A percentile compares a stretch with the other conserved stretches of the same genome.
Conservation (phyloP, 331 rosid genomes). For the Prunus yedoensis region DNA sequence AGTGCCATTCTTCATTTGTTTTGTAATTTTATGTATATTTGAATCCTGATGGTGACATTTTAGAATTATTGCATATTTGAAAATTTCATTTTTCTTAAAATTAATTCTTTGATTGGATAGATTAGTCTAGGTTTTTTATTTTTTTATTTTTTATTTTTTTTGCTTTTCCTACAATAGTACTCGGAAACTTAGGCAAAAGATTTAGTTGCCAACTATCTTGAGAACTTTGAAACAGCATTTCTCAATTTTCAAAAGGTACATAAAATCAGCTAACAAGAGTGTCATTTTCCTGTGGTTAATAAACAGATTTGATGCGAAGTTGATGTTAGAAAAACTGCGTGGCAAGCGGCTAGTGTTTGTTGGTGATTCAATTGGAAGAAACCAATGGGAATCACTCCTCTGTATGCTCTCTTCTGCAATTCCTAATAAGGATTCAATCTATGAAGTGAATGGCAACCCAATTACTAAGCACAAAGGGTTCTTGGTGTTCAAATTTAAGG, state of each 20-base stretch:
- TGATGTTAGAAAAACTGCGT: slow-evolving; percentile 68
- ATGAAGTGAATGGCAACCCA: slow-evolving; percentile 87
- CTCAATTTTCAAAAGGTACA: neutral
- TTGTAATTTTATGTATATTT: slow-evolving; percentile 21
- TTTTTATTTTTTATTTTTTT: too few species aligned
- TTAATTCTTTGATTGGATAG: neutral
- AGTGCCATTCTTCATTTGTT: neutral
- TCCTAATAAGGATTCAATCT: slow-evolving; percentile 64
- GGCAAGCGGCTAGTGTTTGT: slow-evolving; percentile 74
- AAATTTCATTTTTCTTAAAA: neutral
- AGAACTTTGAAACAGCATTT: neutral
- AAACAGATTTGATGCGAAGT: slow-evolving; percentile 71
- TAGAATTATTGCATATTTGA: neutral
- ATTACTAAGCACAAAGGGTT: slow-evolving; percentile 90
- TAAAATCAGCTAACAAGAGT: neutral
- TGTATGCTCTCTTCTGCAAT: slow-evolving; percentile 87
- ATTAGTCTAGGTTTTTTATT: neutral
- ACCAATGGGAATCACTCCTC: slow-evolving; percentile 93
- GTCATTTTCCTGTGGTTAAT: slow-evolving; percentile 3
- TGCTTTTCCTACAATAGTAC: neutral
- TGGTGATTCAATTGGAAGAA: slow-evolving; percentile 93
- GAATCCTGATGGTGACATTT: neutral
- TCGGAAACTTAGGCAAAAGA: neutral
- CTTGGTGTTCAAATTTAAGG: slow-evolving; percentile 72
- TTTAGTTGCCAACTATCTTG: neutral